These are phyloP conservation scores for Coemansia sp. DNA, from an alignment of 192 early-diverging fungal genomes.

Conservation along the genomic window DNA sequence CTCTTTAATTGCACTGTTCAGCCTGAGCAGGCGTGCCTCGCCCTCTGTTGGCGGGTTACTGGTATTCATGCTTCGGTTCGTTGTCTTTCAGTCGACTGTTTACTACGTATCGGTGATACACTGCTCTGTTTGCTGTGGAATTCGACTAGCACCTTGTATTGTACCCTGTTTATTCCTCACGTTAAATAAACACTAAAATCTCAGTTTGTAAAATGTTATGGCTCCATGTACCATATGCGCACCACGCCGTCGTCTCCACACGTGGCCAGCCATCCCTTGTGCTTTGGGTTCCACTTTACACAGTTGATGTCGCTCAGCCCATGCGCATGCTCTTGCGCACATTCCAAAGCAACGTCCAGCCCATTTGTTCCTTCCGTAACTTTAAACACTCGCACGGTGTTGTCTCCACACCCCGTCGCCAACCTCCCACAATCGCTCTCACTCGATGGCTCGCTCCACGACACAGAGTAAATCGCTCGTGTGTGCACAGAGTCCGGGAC, in stretches of 20 bases:
- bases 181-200: neutral
- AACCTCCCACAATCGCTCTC: conserved; percentile 58
- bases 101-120: no score
- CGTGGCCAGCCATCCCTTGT: conserved; percentile 73
- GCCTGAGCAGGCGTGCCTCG: no score
- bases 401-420: conserved; percentile 85
- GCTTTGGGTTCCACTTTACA: conserved; percentile 78
- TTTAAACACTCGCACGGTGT: conserved; percentile 67
- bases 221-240: conserved; percentile 70
- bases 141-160: neutral
- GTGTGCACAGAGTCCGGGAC: conserved; percentile 67
- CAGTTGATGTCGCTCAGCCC: conserved; percentile 88
- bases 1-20: no score
- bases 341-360: conserved; percentile 27
- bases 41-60: no score
- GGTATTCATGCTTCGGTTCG: no score
- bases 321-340: conserved; percentile 66
- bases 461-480: conserved; percentile 88
- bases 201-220: neutral
- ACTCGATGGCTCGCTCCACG: conserved; percentile 61
- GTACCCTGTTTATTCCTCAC: neutral
- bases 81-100: no score
- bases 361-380: conserved; percentile 8
- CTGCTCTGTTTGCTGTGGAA: no score
- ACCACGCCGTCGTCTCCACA: conserved; percentile 90